A percentile compares a stretch with the other conserved stretches of the same genome.
These are phyloP conservation scores for Diaporthe humulicola DNA, from an alignment of 2,329 filamentous ascomycete species.

Conservation along the genomic window DNA sequence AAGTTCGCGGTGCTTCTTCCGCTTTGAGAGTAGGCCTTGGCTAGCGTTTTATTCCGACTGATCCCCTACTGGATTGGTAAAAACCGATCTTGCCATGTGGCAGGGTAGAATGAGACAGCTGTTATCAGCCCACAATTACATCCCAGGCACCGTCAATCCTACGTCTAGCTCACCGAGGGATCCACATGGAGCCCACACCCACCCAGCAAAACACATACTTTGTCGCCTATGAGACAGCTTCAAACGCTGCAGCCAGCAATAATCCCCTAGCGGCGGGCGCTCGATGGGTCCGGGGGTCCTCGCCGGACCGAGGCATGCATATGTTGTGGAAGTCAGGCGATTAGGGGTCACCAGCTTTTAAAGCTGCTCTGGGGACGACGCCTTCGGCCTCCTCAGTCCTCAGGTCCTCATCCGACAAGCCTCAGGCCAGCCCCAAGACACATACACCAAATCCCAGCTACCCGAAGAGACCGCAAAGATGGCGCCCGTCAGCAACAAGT, in stretches of 20 bases:
- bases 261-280: neutral
- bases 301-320: constrained; percentile 15
- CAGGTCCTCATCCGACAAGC: neutral
- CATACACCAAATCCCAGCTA: neutral
- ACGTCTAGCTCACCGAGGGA: constrained; percentile 10
- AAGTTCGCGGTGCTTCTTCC: constrained; percentile 15
- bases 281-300: neutral
- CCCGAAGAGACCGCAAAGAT: neutral
- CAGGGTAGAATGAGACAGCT: neutral
- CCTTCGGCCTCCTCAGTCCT: neutral
- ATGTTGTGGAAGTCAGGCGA: constrained; percentile 8
- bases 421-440: neutral
- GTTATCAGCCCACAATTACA: constrained; percentile 19
- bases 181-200: constrained; percentile 13
- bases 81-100: constrained; percentile 14
- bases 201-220: neutral
- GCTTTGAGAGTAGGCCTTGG: neutral
- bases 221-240: neutral
- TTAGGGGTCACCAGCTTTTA: neutral
- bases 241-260: neutral
- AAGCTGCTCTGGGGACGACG: neutral
- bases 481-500: constrained; percentile 36
- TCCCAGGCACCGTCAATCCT: neutral
- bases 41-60: neutral
- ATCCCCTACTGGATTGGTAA: constrained; percentile 12